Evolutionary conservation across 2,329 filamentous ascomycete genomes (phyloP).

Genomic region (Harringtonia lauricola): DNA sequence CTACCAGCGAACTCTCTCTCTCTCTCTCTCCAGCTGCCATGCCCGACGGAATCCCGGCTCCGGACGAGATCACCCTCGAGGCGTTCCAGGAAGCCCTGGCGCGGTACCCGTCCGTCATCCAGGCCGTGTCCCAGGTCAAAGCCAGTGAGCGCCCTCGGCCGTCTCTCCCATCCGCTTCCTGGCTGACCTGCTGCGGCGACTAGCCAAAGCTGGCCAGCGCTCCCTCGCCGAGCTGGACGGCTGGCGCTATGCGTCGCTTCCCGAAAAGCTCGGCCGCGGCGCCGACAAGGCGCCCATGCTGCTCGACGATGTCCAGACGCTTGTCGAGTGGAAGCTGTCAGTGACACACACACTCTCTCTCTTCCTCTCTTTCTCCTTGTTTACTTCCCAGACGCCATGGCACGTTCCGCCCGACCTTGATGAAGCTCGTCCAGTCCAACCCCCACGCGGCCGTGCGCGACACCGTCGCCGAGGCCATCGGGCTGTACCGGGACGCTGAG

Average conservation of each 20-base stretch:
- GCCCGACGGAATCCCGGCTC: not conserved
- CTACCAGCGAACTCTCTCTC: too few relatives aligned
- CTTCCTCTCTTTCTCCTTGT: not conserved
- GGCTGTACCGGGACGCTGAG: slow-evolving; percentile 16
- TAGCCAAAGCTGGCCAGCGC: slow-evolving; percentile 37
- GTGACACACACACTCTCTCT: slow-evolving; percentile 15
- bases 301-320: slow-evolving; percentile 44
- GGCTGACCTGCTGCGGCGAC: not conserved
- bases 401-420: slow-evolving; percentile 49
- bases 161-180: not conserved
- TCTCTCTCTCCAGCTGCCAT: too few relatives aligned
- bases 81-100: slow-evolving; percentile 5
- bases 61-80: slow-evolving; percentile 2
- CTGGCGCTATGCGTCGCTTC: slow-evolving; percentile 46
- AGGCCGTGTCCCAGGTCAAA: slow-evolving; percentile 31
- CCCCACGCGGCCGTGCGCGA: slow-evolving; percentile 30
- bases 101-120: slow-evolving; percentile 24
- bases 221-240: slow-evolving; percentile 46
- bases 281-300: slow-evolving; percentile 29
- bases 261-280: slow-evolving; percentile 29
- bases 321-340: slow-evolving; percentile 65
- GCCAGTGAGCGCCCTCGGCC: slow-evolving; percentile 24
- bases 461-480: slow-evolving; percentile 41
- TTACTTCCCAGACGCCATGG: slow-evolving; percentile 35
- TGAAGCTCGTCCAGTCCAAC: slow-evolving; percentile 54